Evolutionary conservation across 495 filamentous ascomycete species (phyloP).

Genomic region (Podospora anserina): DNA sequence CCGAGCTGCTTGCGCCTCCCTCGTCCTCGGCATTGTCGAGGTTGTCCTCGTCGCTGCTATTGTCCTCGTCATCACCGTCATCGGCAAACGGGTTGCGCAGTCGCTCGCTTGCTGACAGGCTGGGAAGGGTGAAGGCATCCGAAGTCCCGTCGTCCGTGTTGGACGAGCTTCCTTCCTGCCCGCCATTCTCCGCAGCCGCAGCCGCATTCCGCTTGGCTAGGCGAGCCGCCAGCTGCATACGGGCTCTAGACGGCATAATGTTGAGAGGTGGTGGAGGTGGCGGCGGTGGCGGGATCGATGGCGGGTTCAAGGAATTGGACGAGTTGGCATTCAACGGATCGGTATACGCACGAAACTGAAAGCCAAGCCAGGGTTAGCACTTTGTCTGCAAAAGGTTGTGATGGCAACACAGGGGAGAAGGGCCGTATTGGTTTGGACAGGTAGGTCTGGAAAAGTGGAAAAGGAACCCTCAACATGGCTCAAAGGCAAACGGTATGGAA

Average conservation of each 20-base stretch:
- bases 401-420: not conserved
- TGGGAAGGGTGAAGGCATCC: constrained; percentile 24
- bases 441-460: not conserved
- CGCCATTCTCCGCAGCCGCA: constrained; percentile 34
- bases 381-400: not conserved
- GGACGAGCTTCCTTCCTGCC: constrained; percentile 24
- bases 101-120: constrained; percentile 23
- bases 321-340: constrained; percentile 43
- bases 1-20: constrained; percentile 19
- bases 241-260: constrained; percentile 79
- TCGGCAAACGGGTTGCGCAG: constrained; percentile 50
- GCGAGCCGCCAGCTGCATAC: constrained; percentile 77
- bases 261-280: constrained; percentile 67
- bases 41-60: constrained; percentile 35
- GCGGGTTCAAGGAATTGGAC: constrained; percentile 44
- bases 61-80: constrained; percentile 45
- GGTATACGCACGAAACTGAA: constrained; percentile 51
- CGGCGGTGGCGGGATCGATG: constrained; percentile 49
- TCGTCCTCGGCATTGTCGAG: constrained; percentile 29
- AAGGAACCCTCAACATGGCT: constrained; percentile 18
- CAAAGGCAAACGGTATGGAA: not conserved
- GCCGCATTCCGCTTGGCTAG: constrained; percentile 68
- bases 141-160: constrained; percentile 27
- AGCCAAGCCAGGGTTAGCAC: not conserved
- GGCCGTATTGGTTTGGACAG: not conserved